These are phyloP conservation scores for Dothidotthia symphoricarpi DNA, from an alignment of 2,329 filamentous ascomycete species.

Conservation along the genomic window DNA sequence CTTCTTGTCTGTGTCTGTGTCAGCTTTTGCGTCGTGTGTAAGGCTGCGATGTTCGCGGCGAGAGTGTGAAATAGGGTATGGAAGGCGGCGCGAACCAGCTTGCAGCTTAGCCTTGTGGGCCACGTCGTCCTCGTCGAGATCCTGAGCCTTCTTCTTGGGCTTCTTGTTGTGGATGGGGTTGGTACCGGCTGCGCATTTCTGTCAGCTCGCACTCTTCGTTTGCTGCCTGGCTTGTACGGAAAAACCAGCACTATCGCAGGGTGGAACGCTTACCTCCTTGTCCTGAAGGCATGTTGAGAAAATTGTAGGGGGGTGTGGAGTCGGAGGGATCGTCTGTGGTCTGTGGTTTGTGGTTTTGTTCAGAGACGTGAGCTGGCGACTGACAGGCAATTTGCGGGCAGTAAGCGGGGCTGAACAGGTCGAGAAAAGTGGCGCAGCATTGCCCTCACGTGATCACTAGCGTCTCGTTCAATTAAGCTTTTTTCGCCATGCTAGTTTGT, in stretches of 20 bases:
- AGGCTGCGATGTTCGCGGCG: slow-evolving; percentile 1
- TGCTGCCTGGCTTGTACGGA: slow-evolving; percentile 1
- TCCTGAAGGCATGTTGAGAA: slow-evolving; percentile 51
- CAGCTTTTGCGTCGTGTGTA: not conserved
- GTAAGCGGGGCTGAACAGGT: slow-evolving; percentile 4
- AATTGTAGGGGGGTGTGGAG: slow-evolving; percentile 3
- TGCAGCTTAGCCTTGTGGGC: slow-evolving; percentile 81
- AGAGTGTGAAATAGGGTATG: not conserved
- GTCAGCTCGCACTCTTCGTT: slow-evolving; percentile 19
- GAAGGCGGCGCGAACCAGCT: slow-evolving; percentile 62
- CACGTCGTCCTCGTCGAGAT: slow-evolving; percentile 82
- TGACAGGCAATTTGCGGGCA: slow-evolving; percentile 6
- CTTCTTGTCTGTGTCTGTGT: slow-evolving; percentile 56
- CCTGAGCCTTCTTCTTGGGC: slow-evolving; percentile 72
- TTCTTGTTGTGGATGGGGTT: slow-evolving; percentile 69
- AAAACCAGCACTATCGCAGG: not conserved
- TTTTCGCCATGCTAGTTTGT: too few species aligned
- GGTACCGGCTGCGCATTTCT: slow-evolving; percentile 45
- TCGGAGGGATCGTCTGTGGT: slow-evolving; percentile 5
- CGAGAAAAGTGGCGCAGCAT: not conserved
- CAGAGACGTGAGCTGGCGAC: slow-evolving; percentile 15
- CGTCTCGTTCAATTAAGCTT: too few species aligned
- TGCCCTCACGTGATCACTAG: slow-evolving; percentile 7
- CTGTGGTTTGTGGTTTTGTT: slow-evolving; percentile 11
- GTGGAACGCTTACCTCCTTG: slow-evolving; percentile 45